A percentile compares a stretch with the other conserved stretches of the same genome.
phyloP scores from a whole-genome alignment of 1,284 basidiomycete genomes.

The Blastosporella zonata region DNA sequence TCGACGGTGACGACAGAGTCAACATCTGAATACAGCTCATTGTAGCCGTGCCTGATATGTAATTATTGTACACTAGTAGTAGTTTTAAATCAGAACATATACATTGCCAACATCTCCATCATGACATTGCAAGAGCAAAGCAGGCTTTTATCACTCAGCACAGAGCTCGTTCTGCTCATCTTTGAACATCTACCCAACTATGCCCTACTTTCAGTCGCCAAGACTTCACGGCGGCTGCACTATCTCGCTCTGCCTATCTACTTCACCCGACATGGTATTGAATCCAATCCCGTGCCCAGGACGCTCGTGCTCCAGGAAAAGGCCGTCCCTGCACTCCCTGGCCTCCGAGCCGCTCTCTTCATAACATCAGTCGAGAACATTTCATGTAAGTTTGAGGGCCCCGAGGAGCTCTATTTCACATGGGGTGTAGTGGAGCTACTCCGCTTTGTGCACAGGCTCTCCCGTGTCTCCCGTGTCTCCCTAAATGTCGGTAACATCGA shows the following conservation, averaged over 20 bases:
- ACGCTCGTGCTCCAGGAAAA: constrained; percentile 17
- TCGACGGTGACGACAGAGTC: constrained; percentile 7
- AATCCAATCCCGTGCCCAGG: constrained; percentile 4
- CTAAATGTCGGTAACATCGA: constrained; percentile 20
- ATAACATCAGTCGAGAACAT: constrained; percentile 19
- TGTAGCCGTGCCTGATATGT: background rate
- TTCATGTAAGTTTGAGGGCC: constrained; percentile 20
- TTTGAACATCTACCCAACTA: constrained; percentile 14
- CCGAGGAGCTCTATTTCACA: constrained; percentile 15
- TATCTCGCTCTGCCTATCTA: constrained; percentile 21
- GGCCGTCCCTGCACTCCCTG: constrained; percentile 18
- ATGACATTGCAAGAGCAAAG: constrained; percentile 10
- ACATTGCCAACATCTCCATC: background rate
- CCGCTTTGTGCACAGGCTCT: constrained; percentile 17
- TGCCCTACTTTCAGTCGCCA: constrained; percentile 16
- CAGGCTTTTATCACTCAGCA: constrained; percentile 18
- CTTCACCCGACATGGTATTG: constrained; percentile 20
- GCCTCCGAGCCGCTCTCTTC: constrained; percentile 15
- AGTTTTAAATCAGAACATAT: background rate
- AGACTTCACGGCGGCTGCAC: constrained; percentile 18
- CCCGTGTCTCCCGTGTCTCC: constrained; percentile 12
- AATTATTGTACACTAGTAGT: background rate
- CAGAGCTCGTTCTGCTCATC: constrained; percentile 20
- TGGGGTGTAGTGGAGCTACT: constrained; percentile 15
- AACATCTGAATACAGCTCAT: constrained; percentile 13